Conservation (phyloP, 176 grass and related monocot genomes). For the Lolium rigidum region DNA sequence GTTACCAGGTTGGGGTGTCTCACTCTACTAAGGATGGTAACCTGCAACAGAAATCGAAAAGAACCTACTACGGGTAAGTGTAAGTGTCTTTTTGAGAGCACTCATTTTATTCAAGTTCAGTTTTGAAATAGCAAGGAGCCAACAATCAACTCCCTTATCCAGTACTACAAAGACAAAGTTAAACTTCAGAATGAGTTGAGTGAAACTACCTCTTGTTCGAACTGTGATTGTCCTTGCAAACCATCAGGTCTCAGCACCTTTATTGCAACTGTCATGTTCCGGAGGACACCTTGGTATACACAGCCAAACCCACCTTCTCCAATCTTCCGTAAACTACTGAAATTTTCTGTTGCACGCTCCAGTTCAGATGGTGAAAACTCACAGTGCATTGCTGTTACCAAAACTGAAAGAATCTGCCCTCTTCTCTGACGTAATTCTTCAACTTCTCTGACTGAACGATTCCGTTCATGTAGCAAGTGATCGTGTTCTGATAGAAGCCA, state of each 20-base stretch:
- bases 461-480: slow-evolving; percentile 45
- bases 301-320: slow-evolving; percentile 59
- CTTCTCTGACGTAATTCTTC: slow-evolving; percentile 52
- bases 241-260: slow-evolving; percentile 55
- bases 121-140: neutral
- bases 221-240: slow-evolving; percentile 53
- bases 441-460: slow-evolving; percentile 49
- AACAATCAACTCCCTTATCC: neutral
- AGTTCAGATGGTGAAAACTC: slow-evolving; percentile 53
- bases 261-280: slow-evolving; percentile 55
- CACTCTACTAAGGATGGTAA: slow-evolving; percentile 58
- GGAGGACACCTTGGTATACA: slow-evolving; percentile 48
- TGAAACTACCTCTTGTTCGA: slow-evolving; percentile 54
- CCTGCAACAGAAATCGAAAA: slow-evolving; percentile 42
- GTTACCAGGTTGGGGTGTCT: slow-evolving; percentile 56
- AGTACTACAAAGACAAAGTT: neutral
- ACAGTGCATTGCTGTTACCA: slow-evolving; percentile 50
- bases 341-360: slow-evolving; percentile 51
- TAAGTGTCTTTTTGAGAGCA: neutral
- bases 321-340: slow-evolving; percentile 48
- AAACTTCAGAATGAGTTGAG: neutral
- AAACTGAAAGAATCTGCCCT: slow-evolving; percentile 53
- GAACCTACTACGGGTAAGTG: neutral
- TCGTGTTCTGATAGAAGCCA: slow-evolving; percentile 49
- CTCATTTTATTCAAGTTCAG: neutral